phyloP scores from a whole-genome alignment of 2,329 filamentous ascomycete species.

The Sphaerulina vaccinii region DNA sequence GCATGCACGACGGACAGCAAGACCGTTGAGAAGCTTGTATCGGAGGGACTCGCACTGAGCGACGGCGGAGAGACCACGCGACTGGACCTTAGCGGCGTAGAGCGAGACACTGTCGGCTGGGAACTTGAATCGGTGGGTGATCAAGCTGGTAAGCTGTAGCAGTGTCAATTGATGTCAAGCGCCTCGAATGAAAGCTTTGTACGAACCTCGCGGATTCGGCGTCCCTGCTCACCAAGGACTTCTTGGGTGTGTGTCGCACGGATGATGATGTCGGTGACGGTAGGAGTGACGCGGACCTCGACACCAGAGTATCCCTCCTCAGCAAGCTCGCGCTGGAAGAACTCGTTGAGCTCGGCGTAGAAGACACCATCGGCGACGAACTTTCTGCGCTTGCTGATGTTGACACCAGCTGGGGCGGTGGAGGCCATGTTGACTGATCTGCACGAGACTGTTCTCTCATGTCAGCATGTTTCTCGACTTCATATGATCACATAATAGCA shows the following conservation, averaged over 20 bases:
- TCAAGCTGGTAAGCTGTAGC: constrained; percentile 83
- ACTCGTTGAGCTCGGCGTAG: constrained; percentile 99
- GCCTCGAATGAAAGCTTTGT: background rate
- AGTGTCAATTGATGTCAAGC: constrained; percentile 13
- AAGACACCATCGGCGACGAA: constrained; percentile 86
- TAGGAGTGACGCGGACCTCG: constrained; percentile 99
- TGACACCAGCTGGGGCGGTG: constrained; percentile 32
- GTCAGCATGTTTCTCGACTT: constrained; percentile 1
- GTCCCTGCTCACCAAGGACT: constrained; percentile 99
- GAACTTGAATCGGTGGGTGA: constrained; percentile 99
- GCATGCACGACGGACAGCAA: constrained; percentile 97
- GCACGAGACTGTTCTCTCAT: constrained; percentile 12
- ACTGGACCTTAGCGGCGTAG: constrained; percentile 99
- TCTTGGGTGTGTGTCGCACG: constrained; percentile 99
- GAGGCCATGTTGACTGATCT: constrained; percentile 25
- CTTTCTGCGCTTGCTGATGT: constrained; percentile 83
- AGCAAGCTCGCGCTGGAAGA: constrained; percentile 99
- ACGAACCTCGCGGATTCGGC: constrained; percentile 83
- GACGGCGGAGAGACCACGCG: constrained; percentile 98
- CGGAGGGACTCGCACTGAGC: constrained; percentile 99
- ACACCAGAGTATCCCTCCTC: constrained; percentile 99
- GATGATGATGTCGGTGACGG: constrained; percentile 99
- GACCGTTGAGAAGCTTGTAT: constrained; percentile 99
- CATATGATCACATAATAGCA: background rate
- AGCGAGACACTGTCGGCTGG: constrained; percentile 99